phyloP scores from a whole-genome alignment of 2,329 filamentous ascomycete genomes.

The Apiospora sp. region DNA sequence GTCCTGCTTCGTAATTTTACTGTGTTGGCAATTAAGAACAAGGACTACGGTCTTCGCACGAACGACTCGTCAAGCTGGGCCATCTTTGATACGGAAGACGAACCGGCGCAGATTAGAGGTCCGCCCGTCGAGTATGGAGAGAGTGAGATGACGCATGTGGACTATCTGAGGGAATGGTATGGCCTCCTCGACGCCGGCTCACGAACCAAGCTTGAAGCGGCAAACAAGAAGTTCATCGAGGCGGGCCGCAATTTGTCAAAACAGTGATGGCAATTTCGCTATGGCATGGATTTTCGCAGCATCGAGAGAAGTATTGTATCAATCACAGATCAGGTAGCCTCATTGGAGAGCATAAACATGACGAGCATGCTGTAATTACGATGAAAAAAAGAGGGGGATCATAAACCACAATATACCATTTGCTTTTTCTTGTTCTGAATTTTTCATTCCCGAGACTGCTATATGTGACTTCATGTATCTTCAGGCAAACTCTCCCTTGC shows the following conservation, averaged over 20 bases:
- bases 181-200: conserved; percentile 55
- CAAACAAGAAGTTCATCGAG: conserved; percentile 48
- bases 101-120: conserved; percentile 62
- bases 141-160: conserved; percentile 58
- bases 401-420: conserved; percentile 19
- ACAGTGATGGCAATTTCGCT: neutral
- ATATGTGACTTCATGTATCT: neutral
- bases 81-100: conserved; percentile 59
- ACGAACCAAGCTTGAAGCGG: conserved; percentile 56
- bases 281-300: neutral
- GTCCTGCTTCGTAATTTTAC: conserved; percentile 65
- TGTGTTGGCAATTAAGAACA: conserved; percentile 60
- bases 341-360: neutral
- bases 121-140: conserved; percentile 65
- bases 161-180: conserved; percentile 59
- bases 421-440: conserved; percentile 7
- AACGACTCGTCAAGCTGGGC: conserved; percentile 68
- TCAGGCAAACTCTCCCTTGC: neutral
- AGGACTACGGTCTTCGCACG: conserved; percentile 64
- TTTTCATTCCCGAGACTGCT: neutral
- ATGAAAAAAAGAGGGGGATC: neutral
- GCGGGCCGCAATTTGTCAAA: conserved; percentile 31
- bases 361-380: neutral
- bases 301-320: neutral
- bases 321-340: neutral